Base-by-base conservation (phyloP, 163 green algal species). In the Scenedesmus sp. region DNA sequence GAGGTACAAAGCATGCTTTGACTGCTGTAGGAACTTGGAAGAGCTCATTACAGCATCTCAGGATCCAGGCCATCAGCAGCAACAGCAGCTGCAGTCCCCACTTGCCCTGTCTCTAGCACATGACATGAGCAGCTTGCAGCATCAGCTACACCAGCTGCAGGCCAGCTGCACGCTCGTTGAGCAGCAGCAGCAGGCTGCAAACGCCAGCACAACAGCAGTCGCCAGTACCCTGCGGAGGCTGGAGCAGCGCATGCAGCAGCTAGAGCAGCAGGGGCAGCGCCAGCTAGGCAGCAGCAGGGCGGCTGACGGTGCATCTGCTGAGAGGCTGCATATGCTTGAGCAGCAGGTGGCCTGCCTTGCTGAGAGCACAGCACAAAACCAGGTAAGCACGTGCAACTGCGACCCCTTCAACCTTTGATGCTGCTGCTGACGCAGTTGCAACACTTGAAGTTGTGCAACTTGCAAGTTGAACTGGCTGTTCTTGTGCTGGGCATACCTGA, bases 101-200 rank as follows among this genome's bases (percentile, higher is more conserved):
- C 83, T 73, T 34, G 83, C 83, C 26, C 12, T 76, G 57, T 74
- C 83, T 6, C 57, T 88, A 54, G n/a, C 83, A 13, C 56, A 74
- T 7, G 83, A 34, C 57, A 34, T 88, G 23, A 64, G 59, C 5
- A 74, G n/a, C 59, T 26, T 46, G n/a, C 52, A 74, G 60, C n/a
- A 88, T 26, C 84, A 88, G 20, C 34, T 88, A 62, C 84, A 88
- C n/a, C 59, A 88, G 60, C 60, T 88, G 10, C 84, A 88, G 60
- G 54, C 18, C 60, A 88, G 13, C n/a, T 88, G 60, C 18, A 54
- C n/a, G 10, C n/a, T 59, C 34, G 2, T 88, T 62, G 20, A 90
- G 23, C 66, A 90, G 52, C 86, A 83, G 54, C 86, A 84, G 66
- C 54, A 56, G 4, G 52, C 86, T 46, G 54, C 86, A 73, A 59